These are phyloP conservation scores for Atalantia buxifolia DNA, from an alignment of 345 rosid species.

Conservation along the genomic window DNA sequence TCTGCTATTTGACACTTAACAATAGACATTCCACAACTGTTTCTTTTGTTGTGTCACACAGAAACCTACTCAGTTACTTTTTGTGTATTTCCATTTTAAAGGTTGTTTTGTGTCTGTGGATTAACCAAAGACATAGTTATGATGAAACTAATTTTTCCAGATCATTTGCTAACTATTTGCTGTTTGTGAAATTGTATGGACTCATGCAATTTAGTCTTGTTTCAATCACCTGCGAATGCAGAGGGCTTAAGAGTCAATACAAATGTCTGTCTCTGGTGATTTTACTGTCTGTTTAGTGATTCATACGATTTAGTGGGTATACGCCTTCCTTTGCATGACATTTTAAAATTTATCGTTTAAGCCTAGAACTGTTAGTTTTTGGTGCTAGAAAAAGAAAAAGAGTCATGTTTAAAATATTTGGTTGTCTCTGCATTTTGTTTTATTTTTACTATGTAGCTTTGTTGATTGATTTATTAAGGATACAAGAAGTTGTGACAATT, in stretches of 20 bases:
- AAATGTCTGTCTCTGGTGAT: neutral
- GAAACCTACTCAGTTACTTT: neutral
- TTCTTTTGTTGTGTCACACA: neutral
- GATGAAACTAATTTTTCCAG: neutral
- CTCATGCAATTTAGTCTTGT: neutral
- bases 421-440: neutral
- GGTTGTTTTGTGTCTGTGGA: neutral
- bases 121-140: neutral
- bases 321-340: neutral
- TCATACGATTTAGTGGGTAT: neutral
- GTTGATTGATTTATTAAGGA: neutral
- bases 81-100: neutral
- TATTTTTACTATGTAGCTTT: neutral
- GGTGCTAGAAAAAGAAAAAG: too few relatives aligned
- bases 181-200: neutral
- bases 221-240: neutral
- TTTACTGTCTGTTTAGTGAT: neutral
- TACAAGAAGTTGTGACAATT: neutral
- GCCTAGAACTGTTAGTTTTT: neutral
- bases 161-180: neutral
- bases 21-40: neutral
- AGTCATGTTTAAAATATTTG: neutral
- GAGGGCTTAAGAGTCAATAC: neutral
- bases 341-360: neutral
- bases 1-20: neutral